phyloP scores from a whole-genome alignment of 768 basidiomycete genomes.

The Auriscalpium orientale region DNA sequence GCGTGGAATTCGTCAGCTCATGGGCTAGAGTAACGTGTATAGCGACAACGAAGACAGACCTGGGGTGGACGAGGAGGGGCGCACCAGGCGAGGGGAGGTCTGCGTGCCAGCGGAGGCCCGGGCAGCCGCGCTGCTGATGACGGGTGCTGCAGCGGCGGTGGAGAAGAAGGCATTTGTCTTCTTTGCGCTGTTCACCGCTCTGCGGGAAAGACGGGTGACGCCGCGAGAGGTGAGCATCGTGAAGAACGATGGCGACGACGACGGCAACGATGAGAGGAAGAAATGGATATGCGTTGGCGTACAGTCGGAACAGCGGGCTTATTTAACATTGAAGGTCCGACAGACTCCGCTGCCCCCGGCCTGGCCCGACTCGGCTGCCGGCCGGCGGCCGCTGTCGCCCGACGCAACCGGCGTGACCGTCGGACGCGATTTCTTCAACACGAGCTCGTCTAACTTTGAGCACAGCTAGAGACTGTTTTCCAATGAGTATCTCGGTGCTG shows the following conservation, averaged over 20 bases:
- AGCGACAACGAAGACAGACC: slow-evolving; percentile 33
- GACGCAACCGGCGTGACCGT: background rate
- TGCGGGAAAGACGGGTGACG: slow-evolving; percentile 81
- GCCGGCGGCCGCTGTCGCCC: background rate
- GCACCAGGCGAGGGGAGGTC: slow-evolving; percentile 40
- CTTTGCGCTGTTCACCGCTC: slow-evolving; percentile 69
- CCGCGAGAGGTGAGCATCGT: slow-evolving; percentile 85
- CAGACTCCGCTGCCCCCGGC: slow-evolving; percentile 4
- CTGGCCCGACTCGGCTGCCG: background rate
- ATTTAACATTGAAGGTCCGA: slow-evolving; percentile 8
- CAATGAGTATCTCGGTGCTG: too few relatives aligned
- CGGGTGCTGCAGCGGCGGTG: slow-evolving; percentile 47
- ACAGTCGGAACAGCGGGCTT: background rate
- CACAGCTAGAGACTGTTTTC: too few relatives aligned
- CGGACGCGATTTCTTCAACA: background rate
- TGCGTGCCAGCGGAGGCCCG: slow-evolving; percentile 37
- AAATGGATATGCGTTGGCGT: slow-evolving; percentile 11
- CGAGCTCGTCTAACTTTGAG: too few relatives aligned
- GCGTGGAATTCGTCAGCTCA: background rate
- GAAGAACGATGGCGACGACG: slow-evolving; percentile 25
- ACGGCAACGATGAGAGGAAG: slow-evolving; percentile 16
- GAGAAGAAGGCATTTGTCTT: slow-evolving; percentile 78
- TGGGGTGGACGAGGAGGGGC: slow-evolving; percentile 40
- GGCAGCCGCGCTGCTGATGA: slow-evolving; percentile 46
- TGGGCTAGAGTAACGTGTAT: background rate